A percentile compares a stretch with the other conserved stretches of the same genome.
These are phyloP conservation scores for Sergeia podlipaevii DNA, from an alignment of 208 protist species.

Conservation along the genomic window DNA sequence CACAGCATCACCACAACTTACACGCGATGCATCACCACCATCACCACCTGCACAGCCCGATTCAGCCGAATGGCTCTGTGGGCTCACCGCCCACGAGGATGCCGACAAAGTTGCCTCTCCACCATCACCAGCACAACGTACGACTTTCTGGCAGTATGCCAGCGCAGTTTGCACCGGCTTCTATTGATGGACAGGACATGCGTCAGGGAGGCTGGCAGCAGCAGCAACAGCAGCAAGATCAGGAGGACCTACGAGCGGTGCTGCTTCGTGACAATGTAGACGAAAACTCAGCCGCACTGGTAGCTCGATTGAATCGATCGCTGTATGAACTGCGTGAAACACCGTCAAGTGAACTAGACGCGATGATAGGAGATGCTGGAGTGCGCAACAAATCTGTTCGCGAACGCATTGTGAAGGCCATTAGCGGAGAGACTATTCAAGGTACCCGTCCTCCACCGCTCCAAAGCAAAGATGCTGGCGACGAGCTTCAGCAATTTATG, in stretches of 20 bases:
- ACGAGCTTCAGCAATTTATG: slow-evolving; percentile 27
- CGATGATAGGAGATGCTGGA: slow-evolving; percentile 10
- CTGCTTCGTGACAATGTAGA: slow-evolving; percentile 18
- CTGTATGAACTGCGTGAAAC: slow-evolving; percentile 20
- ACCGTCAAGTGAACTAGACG: slow-evolving; percentile 21
- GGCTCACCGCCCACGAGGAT: not conserved
- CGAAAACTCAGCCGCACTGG: slow-evolving; percentile 13
- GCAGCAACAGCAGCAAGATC: slow-evolving; percentile 8
- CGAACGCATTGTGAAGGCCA: slow-evolving; percentile 13
- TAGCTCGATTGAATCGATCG: slow-evolving; percentile 10
- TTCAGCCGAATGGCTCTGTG: too few relatives aligned
- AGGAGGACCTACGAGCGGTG: slow-evolving; percentile 23
- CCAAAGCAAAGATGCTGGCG: slow-evolving; percentile 13
- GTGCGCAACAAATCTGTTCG: slow-evolving; percentile 9
- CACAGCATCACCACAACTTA: slow-evolving; percentile 25
- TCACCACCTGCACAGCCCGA: slow-evolving; percentile 14
- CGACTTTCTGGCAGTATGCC: not conserved
- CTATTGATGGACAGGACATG: slow-evolving; percentile 1
- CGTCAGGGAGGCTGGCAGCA: not conserved
- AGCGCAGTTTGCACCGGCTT: not conserved
- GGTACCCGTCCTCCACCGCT: slow-evolving; percentile 8
- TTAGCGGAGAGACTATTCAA: slow-evolving; percentile 9
- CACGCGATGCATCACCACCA: slow-evolving; percentile 14
- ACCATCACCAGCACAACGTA: not conserved
- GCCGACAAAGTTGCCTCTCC: slow-evolving; percentile 4